Evolutionary conservation across 1,139 yeast genomes (phyloP), one percentile per base, ranked within the genome.

Genomic region (Taphrina pruni): DNA sequence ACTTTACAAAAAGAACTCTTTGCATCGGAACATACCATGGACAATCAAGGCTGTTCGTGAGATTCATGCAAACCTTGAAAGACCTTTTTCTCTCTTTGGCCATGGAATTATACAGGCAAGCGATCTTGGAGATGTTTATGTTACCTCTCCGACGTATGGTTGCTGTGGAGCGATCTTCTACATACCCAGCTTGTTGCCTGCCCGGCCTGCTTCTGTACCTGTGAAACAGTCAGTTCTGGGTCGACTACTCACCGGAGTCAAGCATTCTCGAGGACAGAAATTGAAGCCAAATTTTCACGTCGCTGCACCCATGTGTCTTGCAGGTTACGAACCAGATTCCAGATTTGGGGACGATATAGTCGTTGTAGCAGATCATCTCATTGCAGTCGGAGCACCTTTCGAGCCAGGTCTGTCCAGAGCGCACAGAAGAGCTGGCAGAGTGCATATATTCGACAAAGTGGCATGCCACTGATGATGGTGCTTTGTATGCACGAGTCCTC

Each of bases 371-470:
- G 39, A 36, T 21, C 56, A 55, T 36, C 46, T 55, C 5, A 54
- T 55, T 11, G 61, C 45, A 5, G 41, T 64, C 21, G 67, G 67
- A 12, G 67, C 67, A 20, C 61, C 67, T 8, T 38, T 14, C 35
- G 52, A 57, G 35, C 5, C 21, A 45, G 67, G 67, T 20, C 48
- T 64, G 36, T 32, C 52, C 21, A 20, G 9, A 2, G 6, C 11
- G n/a, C 41, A 32, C 43, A 46, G 67, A 36, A 38, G 46, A 32
- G 67, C 67, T 36, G 67, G 67, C 36, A 56, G 48, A 14, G 67
- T 55, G 14, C 35, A 54, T 20, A 41, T 64, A 17, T 55, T n/a
- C 41, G 60, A 38, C 8, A 45, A 45, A 12, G 20, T 12, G n/a
- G 20, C 20, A 14, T 45, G 48, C 48, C 12, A 45, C n/a, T 45